Conservation (phyloP, 208 protist species). For the Leishmania tarentolae region DNA sequence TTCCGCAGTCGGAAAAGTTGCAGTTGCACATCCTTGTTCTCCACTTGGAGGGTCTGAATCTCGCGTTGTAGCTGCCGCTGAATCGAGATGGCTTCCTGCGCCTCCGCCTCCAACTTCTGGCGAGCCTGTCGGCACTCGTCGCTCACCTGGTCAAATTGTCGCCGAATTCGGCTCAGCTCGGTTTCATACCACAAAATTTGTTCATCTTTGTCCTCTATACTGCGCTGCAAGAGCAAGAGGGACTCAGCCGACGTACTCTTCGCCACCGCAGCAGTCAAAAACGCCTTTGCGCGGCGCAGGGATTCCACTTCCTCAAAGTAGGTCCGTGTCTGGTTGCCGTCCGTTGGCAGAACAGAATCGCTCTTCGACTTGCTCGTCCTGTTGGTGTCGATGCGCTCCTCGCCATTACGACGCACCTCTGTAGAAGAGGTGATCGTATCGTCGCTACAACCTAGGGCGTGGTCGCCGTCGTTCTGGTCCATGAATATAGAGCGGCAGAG, state of each 20-base stretch:
- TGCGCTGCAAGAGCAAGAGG: conserved; percentile 47
- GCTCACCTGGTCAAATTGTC: conserved; percentile 62
- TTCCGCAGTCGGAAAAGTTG: conserved; percentile 87
- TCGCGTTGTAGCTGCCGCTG: conserved; percentile 51
- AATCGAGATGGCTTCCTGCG: conserved; percentile 23
- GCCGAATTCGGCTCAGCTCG: conserved; percentile 67
- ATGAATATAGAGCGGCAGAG: conserved; percentile 82
- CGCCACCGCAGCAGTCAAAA: conserved; percentile 52
- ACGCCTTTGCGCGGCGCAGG: conserved; percentile 71
- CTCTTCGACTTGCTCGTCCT: too few relatives aligned
- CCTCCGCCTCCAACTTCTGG: conserved; percentile 39
- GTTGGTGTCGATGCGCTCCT: neutral
- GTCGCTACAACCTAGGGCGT: neutral
- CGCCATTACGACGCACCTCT: too few relatives aligned
- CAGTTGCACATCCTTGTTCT: conserved; percentile 90
- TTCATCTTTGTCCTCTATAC: conserved; percentile 57
- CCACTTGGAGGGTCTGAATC: conserved; percentile 63
- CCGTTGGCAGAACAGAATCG: neutral
- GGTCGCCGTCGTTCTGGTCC: neutral
- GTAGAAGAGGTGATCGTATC: neutral
- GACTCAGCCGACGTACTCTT: conserved; percentile 58
- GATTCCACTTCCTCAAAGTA: conserved; percentile 84
- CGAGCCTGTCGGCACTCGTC: conserved; percentile 53
- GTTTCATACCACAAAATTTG: conserved; percentile 63
- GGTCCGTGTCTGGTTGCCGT: conserved; percentile 28